Percentiles rank a stretch among this genome's conserved stretches.
These are phyloP conservation scores for Backusella mclennaniae DNA, from an alignment of 192 early-diverging fungal genomes.

Conservation along the genomic window DNA sequence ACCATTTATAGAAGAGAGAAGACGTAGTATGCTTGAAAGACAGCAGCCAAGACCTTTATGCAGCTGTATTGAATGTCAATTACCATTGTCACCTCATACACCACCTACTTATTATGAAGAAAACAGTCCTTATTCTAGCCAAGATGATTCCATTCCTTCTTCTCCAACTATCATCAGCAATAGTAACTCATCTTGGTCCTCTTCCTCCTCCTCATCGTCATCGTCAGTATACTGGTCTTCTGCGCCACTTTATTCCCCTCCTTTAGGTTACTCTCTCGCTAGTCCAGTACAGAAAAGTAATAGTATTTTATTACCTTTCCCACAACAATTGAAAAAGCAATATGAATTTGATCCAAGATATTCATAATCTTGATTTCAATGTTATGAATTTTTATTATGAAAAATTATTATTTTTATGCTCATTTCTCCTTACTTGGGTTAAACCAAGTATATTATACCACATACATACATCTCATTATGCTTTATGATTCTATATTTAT, in stretches of 20 bases:
- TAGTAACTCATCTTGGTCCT: not conserved
- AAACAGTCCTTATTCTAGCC: slow-evolving; percentile 1
- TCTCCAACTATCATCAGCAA: slow-evolving; percentile 9
- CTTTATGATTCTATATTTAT: slow-evolving; percentile 4
- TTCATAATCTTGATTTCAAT: not conserved
- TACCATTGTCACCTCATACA: not conserved
- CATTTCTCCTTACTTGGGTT: not conserved
- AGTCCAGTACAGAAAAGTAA: not conserved
- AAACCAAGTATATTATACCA: not conserved
- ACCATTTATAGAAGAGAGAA: slow-evolving; percentile 35
- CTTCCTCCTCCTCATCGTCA: not conserved
- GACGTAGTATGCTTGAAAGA: slow-evolving; percentile 15
- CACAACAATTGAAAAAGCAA: not conserved
- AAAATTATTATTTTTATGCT: slow-evolving; percentile 1
- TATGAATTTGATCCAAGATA: not conserved
- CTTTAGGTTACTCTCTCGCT: not conserved
- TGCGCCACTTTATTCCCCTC: not conserved
- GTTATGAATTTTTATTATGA: not conserved
- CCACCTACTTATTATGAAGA: slow-evolving; percentile 1
- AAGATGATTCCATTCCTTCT: slow-evolving; percentile 20
- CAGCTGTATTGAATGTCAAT: not conserved
- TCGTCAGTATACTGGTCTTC: not conserved
- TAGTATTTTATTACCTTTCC: not conserved
- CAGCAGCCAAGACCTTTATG: slow-evolving; percentile 2
- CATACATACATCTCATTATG: not conserved